A percentile compares a stretch with the other conserved stretches of the same genome.
Evolutionary conservation across 768 basidiomycete genomes (phyloP).

Genomic region (Chalciporus piperatus): DNA sequence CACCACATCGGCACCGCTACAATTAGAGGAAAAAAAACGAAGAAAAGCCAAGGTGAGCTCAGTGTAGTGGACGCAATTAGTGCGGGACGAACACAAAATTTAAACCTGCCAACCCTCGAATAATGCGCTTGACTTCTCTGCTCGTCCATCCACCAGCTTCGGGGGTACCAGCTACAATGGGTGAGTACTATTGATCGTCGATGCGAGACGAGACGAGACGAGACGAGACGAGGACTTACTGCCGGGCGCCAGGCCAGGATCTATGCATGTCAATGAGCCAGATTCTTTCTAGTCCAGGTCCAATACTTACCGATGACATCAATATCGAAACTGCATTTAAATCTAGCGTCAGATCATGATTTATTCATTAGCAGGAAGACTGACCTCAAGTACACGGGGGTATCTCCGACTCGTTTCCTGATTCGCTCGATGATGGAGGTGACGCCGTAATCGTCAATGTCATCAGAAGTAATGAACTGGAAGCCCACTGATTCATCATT

Average conservation of each 20-base stretch:
- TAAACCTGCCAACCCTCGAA: slow-evolving; percentile 74
- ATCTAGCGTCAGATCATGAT: background rate
- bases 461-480: slow-evolving; percentile 73
- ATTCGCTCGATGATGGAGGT: slow-evolving; percentile 69
- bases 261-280: slow-evolving; percentile 31
- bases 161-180: slow-evolving; percentile 67
- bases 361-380: background rate
- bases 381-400: slow-evolving; percentile 74
- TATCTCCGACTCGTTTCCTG: slow-evolving; percentile 64
- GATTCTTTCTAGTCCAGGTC: background rate
- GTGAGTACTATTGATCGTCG: background rate
- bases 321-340: slow-evolving; percentile 60
- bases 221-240: slow-evolving; percentile 42
- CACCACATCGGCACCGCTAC: slow-evolving; percentile 24
- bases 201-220: background rate
- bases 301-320: slow-evolving; percentile 65
- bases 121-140: slow-evolving; percentile 76
- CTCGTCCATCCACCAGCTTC: slow-evolving; percentile 85
- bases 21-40: background rate
- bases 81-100: slow-evolving; percentile 62
- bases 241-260: slow-evolving; percentile 77
- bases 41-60: background rate
- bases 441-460: slow-evolving; percentile 79
- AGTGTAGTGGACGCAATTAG: background rate
- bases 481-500: slow-evolving; percentile 76